Percentiles rank a stretch among this genome's conserved stretches.
phyloP scores from a whole-genome alignment of 2,329 filamentous ascomycete species.

The Hypoxylon rubiginosum region DNA sequence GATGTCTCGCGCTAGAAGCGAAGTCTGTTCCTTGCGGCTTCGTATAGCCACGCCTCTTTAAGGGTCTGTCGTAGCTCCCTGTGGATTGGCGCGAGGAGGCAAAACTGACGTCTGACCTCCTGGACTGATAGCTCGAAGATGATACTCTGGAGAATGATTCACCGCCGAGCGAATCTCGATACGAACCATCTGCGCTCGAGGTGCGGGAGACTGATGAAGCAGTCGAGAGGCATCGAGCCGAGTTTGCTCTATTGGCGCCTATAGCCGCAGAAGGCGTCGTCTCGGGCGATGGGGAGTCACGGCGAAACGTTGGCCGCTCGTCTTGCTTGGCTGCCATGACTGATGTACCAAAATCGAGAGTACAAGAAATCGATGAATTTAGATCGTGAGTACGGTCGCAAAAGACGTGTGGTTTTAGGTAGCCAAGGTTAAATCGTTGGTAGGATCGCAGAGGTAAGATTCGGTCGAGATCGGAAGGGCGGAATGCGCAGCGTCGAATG shows the following conservation, averaged over 20 bases:
- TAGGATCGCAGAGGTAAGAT: conserved; percentile 14
- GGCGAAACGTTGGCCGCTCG: conserved; percentile 58
- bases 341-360: conserved; percentile 3
- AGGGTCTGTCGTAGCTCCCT: conserved; percentile 56
- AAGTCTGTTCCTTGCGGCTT: conserved; percentile 90
- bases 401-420: conserved; percentile 13
- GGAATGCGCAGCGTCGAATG: conserved; percentile 29
- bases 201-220: conserved; percentile 71
- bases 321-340: conserved; percentile 56
- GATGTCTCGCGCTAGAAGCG: conserved; percentile 86
- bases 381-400: conserved; percentile 6
- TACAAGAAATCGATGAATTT: background rate
- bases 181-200: conserved; percentile 64
- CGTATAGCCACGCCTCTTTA: conserved; percentile 83
- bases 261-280: conserved; percentile 73
- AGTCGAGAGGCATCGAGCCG: conserved; percentile 72
- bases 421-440: conserved; percentile 3
- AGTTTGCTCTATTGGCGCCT: conserved; percentile 68
- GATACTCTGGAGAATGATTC: conserved; percentile 72
- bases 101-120: conserved; percentile 59
- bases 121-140: conserved; percentile 68
- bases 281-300: conserved; percentile 75
- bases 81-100: conserved; percentile 62
- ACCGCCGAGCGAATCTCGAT: conserved; percentile 70
- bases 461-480: conserved; percentile 19